Conservation (phyloP, 345 rosid species). For the Acer negundo region DNA sequence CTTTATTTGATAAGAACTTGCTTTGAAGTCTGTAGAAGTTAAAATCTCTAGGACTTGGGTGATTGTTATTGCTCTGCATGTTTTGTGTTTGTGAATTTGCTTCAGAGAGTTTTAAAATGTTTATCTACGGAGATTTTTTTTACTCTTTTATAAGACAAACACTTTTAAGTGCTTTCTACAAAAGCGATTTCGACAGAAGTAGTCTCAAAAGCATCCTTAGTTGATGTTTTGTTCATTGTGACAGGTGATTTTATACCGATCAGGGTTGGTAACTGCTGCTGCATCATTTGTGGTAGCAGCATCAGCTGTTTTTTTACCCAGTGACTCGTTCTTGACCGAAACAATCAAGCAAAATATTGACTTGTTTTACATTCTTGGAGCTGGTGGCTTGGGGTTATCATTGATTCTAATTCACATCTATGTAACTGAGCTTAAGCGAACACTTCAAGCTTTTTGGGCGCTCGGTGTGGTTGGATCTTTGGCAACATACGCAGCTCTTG, state of each 20-base stretch:
- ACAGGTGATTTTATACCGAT: slow-evolving; percentile 85
- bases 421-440: slow-evolving; percentile 87
- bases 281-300: slow-evolving; percentile 78
- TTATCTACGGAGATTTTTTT: no score
- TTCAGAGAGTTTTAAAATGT: no score
- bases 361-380: slow-evolving; percentile 63
- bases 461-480: slow-evolving; percentile 79
- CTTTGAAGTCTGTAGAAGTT: neutral
- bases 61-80: neutral
- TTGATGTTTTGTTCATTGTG: slow-evolving; percentile 12
- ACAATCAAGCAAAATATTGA: slow-evolving; percentile 64
- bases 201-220: neutral
- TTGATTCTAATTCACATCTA: slow-evolving; percentile 83
- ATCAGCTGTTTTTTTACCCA: slow-evolving; percentile 72
- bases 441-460: slow-evolving; percentile 91
- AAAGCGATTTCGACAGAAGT: neutral
- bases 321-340: slow-evolving; percentile 44
- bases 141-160: no score
- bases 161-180: no score
- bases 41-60: neutral
- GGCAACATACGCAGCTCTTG: slow-evolving; percentile 55
- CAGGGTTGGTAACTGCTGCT: slow-evolving; percentile 84
- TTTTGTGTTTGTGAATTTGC: neutral
- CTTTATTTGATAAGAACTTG: no score
- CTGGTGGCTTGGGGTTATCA: slow-evolving; percentile 80